Conservation (phyloP, 495 filamentous ascomycete species). For the Thozetella sp. region DNA sequence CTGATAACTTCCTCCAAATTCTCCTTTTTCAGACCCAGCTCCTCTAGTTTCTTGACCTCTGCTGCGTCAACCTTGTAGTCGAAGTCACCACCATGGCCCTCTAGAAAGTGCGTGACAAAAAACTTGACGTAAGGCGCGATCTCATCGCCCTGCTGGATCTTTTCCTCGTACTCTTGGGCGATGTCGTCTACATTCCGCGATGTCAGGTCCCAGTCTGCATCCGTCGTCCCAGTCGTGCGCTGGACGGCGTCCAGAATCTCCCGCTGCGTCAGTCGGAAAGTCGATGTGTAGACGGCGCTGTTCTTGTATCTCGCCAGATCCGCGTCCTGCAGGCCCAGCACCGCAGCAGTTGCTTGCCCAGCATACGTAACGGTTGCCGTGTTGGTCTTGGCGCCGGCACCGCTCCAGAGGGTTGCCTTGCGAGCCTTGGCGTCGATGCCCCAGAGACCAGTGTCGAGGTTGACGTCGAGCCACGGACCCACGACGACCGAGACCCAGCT, state of each 20-base stretch:
- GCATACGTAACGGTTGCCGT: neutral
- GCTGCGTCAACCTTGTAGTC: too few species aligned
- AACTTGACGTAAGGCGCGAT: too few species aligned
- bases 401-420: neutral
- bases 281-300: neutral
- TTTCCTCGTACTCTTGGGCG: neutral
- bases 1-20: too few species aligned
- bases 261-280: neutral
- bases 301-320: neutral
- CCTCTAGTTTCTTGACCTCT: too few species aligned
- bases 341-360: neutral
- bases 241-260: neutral
- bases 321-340: neutral
- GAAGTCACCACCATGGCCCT: too few species aligned
- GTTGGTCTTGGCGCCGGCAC: neutral
- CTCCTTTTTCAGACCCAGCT: too few species aligned
- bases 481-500: neutral
- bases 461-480: neutral
- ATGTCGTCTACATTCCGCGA: neutral
- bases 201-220: neutral
- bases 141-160: neutral
- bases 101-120: too few species aligned
- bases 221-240: neutral
- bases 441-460: neutral
- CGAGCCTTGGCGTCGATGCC: neutral